Conservation (phyloP, 129 eudicot genomes). For the Tanacetum coccineum region DNA sequence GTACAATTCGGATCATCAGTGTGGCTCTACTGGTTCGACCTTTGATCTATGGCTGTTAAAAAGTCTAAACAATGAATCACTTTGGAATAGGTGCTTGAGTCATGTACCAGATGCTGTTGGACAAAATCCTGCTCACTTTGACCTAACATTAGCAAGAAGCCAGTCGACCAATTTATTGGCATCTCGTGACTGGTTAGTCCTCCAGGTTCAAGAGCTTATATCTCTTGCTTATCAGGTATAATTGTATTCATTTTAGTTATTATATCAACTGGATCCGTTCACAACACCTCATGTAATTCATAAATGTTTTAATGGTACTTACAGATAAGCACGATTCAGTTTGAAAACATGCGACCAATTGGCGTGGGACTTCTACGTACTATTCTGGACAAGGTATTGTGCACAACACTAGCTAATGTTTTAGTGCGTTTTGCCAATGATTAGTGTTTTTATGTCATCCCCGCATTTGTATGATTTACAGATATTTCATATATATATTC, state of each 20-base stretch:
- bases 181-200: constrained; percentile 90
- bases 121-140: constrained; percentile 82
- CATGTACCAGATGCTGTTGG: constrained; percentile 97
- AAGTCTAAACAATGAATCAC: not conserved
- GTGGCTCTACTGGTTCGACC: constrained; percentile 26
- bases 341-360: constrained; percentile 84
- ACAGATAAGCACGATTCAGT: constrained; percentile 93
- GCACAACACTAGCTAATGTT: constrained; percentile 31
- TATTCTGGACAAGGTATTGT: constrained; percentile 82
- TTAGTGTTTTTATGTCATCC: not conserved
- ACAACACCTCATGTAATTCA: not conserved
- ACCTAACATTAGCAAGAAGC: constrained; percentile 68
- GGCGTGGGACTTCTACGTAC: constrained; percentile 82
- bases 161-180: constrained; percentile 39
- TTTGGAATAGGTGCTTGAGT: constrained; percentile 84
- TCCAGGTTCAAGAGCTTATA: constrained; percentile 86
- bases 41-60: not conserved
- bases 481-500: constrained; percentile 7
- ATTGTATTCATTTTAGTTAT: not conserved
- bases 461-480: not conserved
- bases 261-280: constrained; percentile 15
- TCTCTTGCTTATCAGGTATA: constrained; percentile 97
- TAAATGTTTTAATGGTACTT: constrained; percentile 27
- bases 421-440: not conserved
- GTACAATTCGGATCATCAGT: not conserved